Conservation (phyloP, 306 rosid genomes). For the Luffa aegyptiaca region DNA sequence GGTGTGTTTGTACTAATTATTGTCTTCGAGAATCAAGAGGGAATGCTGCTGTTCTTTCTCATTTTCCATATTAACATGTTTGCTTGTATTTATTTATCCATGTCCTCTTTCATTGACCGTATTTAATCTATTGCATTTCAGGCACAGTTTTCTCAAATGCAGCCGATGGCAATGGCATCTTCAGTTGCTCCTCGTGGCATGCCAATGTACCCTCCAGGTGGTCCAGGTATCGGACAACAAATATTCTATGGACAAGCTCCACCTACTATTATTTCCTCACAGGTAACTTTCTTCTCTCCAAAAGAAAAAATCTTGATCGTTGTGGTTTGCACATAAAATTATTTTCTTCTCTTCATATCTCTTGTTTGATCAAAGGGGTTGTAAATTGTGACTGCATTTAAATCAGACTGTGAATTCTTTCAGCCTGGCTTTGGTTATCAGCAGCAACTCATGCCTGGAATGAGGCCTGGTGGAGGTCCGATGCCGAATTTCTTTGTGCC, state of each 20-base stretch:
- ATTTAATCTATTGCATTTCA: constrained; percentile 3
- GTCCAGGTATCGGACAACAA: constrained; percentile 94
- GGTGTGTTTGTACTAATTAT: constrained; percentile 1
- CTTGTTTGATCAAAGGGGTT: neutral
- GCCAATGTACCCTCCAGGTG: constrained; percentile 96
- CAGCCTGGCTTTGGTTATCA: constrained; percentile 99
- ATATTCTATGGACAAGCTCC: constrained; percentile 96
- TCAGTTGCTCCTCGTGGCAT: constrained; percentile 83
- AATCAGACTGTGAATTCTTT: constrained; percentile 3
- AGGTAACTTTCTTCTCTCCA: constrained; percentile 35
- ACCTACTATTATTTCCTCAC: constrained; percentile 94
- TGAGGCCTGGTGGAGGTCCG: constrained; percentile 97
- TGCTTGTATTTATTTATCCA: neutral
- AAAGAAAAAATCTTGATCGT: neutral
- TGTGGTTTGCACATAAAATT: neutral
- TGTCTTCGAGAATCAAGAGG: too few species aligned
- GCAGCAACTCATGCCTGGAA: constrained; percentile 96
- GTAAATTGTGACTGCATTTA: neutral
- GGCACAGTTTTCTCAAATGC: constrained; percentile 98
- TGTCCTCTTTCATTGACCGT: neutral
- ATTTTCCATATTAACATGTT: neutral
- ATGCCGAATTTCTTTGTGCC: constrained; percentile 92
- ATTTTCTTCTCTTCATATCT: neutral
- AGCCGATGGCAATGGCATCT: constrained; percentile 75
- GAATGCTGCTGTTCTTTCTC: neutral